phyloP scores from a whole-genome alignment of 768 basidiomycete genomes.

The Xerocomus potaroensis region DNA sequence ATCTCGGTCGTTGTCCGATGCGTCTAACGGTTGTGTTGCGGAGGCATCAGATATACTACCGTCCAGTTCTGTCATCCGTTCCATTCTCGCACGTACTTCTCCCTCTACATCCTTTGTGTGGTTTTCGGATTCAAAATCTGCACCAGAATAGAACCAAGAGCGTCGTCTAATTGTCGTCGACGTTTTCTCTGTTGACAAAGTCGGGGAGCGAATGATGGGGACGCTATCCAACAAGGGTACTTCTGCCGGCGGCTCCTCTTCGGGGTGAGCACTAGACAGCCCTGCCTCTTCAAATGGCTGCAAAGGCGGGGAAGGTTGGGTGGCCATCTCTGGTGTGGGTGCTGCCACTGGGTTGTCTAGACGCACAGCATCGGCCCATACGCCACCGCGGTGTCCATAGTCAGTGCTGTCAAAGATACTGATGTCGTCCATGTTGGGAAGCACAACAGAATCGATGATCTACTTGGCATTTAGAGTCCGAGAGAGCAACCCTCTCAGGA shows the following conservation, averaged over 20 bases:
- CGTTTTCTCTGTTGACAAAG: slow-evolving; percentile 19
- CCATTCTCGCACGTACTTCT: slow-evolving; percentile 17
- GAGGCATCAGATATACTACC: slow-evolving; percentile 7
- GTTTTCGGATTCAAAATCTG: slow-evolving; percentile 33
- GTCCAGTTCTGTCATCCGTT: slow-evolving; percentile 33
- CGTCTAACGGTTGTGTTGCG: slow-evolving; percentile 4
- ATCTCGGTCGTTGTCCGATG: slow-evolving; percentile 21
- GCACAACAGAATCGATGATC: slow-evolving; percentile 91
- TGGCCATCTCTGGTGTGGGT: slow-evolving; percentile 4
- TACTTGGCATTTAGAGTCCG: slow-evolving; percentile 70
- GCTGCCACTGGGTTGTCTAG: slow-evolving; percentile 27
- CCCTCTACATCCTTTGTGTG: slow-evolving; percentile 24
- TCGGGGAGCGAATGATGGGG: slow-evolving; percentile 20
- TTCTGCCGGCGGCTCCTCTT: slow-evolving; percentile 25
- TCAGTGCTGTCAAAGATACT: slow-evolving; percentile 81
- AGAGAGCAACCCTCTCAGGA: neutral
- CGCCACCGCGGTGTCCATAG: slow-evolving; percentile 74
- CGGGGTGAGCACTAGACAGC: slow-evolving; percentile 25
- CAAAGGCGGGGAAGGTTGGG: slow-evolving; percentile 7
- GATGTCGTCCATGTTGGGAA: slow-evolving; percentile 98
- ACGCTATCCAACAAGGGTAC: slow-evolving; percentile 22
- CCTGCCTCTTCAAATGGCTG: slow-evolving; percentile 35
- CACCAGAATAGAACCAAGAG: slow-evolving; percentile 54
- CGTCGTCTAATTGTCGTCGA: slow-evolving; percentile 37
- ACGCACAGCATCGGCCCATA: slow-evolving; percentile 77